Evolutionary conservation across 2,329 filamentous ascomycete genomes (phyloP).

Genomic region (Colletotrichum sansevieriae): DNA sequence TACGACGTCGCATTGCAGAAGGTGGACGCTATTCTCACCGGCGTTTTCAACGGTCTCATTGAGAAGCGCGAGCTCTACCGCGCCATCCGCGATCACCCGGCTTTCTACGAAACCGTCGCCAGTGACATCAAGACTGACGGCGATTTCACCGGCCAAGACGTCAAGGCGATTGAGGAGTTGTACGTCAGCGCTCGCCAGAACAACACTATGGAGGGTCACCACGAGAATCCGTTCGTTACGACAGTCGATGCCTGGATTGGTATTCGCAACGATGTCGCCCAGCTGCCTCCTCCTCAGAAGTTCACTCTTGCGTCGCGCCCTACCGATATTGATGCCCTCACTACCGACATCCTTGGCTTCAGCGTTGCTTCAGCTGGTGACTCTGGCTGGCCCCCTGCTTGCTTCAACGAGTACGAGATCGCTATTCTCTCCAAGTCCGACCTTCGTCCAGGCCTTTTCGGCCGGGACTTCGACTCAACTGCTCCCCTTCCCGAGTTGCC

Average conservation of each 20-base stretch:
- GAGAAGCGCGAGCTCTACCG: neutral
- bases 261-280: fast-evolving
- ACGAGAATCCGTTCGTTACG: fast-evolving
- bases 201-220: fast-evolving
- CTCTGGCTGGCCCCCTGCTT: neutral
- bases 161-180: neutral
- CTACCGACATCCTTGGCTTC: fast-evolving
- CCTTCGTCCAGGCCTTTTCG: fast-evolving
- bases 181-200: neutral
- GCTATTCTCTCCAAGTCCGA: fast-evolving
- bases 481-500: fast-evolving
- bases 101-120: slow-evolving; percentile 2
- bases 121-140: neutral
- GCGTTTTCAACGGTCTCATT: neutral
- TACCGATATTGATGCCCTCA: fast-evolving
- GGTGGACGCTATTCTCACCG: neutral
- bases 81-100: neutral
- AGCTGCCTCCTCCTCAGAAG: neutral
- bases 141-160: neutral
- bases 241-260: neutral
- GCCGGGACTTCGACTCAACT: neutral
- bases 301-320: neutral
- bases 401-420: fast-evolving
- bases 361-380: fast-evolving
- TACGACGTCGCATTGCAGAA: fast-evolving